Percentiles rank a stretch among this genome's conserved stretches.
phyloP scores from a whole-genome alignment of 2,329 filamentous ascomycete species.

The Periglandula ipomoeae region DNA sequence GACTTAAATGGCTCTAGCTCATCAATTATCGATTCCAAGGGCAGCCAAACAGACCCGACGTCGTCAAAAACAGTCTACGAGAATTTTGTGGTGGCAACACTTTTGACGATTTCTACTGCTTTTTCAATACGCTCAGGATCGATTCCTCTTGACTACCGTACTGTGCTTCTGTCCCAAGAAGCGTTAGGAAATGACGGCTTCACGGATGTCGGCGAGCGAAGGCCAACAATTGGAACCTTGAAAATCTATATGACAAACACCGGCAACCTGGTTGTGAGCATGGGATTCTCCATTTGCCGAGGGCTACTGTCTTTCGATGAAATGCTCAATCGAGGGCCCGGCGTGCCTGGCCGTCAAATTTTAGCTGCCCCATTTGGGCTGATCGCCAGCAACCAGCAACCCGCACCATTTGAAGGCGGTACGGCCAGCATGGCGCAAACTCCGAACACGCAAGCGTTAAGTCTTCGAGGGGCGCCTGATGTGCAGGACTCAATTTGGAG shows the following conservation, averaged over 20 bases:
- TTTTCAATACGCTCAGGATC: conserved; percentile 41
- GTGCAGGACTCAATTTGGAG: conserved; percentile 38
- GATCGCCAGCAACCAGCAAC: conserved; percentile 19
- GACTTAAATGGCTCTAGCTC: conserved; percentile 21
- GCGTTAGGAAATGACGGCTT: conserved; percentile 10
- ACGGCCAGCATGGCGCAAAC: conserved; percentile 36
- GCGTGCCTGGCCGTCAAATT: conserved; percentile 34
- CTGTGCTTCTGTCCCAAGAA: conserved; percentile 34
- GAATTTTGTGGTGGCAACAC: conserved; percentile 42
- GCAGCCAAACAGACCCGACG: conserved; percentile 10
- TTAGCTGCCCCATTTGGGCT: conserved; percentile 47
- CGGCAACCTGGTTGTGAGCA: conserved; percentile 40
- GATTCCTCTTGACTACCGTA: conserved; percentile 44
- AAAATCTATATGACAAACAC: conserved; percentile 47
- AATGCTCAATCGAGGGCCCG: conserved; percentile 27
- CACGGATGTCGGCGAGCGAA: conserved; percentile 11
- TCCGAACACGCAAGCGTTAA: conserved; percentile 41
- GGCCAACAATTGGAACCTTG: conserved; percentile 37
- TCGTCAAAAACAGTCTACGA: conserved; percentile 39
- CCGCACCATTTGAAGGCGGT: conserved; percentile 12
- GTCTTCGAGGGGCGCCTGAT: conserved; percentile 30
- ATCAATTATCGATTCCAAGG: conserved; percentile 14
- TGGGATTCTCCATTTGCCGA: conserved; percentile 37
- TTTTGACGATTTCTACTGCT: conserved; percentile 38
- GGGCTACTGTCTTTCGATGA: conserved; percentile 40